Conservation (phyloP, 495 filamentous ascomycete genomes). For the Mytilinidion resinicola region DNA sequence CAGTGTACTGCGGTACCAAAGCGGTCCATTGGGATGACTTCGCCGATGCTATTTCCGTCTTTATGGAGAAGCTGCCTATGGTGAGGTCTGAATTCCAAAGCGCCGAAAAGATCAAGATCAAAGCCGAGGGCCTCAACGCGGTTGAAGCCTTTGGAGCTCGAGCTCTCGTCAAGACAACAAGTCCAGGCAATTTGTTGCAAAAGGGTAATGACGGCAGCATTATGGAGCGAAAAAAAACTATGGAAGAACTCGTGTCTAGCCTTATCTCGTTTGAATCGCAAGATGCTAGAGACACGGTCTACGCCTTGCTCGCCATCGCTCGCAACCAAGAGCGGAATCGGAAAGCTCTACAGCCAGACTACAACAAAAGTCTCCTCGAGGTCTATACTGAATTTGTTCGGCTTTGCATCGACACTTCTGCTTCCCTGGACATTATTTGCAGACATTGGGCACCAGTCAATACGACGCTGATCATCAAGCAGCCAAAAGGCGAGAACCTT, state of each 20-base stretch:
- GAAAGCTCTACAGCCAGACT: not conserved
- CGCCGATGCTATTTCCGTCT: not conserved
- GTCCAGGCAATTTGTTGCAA: not conserved
- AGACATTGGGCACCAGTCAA: not conserved
- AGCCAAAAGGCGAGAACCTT: not conserved
- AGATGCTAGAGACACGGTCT: slow-evolving; percentile 34
- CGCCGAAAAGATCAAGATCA: not conserved
- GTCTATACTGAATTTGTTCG: not conserved
- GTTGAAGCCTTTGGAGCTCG: not conserved
- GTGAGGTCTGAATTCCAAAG: not conserved
- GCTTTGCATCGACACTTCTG: not conserved
- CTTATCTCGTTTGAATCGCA: slow-evolving; percentile 30
- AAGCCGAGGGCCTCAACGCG: not conserved
- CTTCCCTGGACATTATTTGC: not conserved
- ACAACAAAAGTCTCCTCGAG: not conserved
- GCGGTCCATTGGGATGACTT: not conserved
- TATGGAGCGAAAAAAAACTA: not conserved
- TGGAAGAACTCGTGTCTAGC: slow-evolving; percentile 34
- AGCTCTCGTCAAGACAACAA: not conserved
- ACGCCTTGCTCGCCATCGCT: slow-evolving; percentile 32
- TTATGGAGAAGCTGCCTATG: not conserved
- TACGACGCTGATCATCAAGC: not conserved
- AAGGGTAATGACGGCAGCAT: not conserved
- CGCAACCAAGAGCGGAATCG: slow-evolving; percentile 19
- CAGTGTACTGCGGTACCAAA: not conserved